Base-by-base conservation (phyloP, 75 land plant species). In the Azolla pinnata region DNA sequence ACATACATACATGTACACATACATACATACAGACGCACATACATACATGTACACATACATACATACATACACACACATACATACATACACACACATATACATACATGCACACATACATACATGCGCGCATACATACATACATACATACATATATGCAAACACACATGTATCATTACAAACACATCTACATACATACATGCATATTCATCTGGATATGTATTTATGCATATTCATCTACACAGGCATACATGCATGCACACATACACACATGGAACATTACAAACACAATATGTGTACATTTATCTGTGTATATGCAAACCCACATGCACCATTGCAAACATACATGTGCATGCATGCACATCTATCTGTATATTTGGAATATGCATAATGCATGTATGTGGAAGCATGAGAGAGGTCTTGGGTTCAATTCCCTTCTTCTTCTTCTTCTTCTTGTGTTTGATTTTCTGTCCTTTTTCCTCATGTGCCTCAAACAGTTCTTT, bases 1-100 rank as follows among this genome's bases (percentile, higher is more conserved):
- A 48, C 19, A 48, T 20, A 48, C 19, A 48, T 48, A 48, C 18
- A 48, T 48, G 19, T 48, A 48, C 18, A 48, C 19, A 48, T 48
- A 48, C 18, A 48, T 48, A 48, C 19, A 48, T 20, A 48, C 19
- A 48, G 9, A 48, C 18, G 19, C 19, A 48, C 19, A 48, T 20
- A 48, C 19, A 8, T 48, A 48, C 18, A 48, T 48, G 19, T 48
- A 48, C 18, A 48, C 19, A 48, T 48, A 48, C 18, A 48, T 48
- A 38, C 14, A 38, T 14, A 38, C 14, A 38, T 38, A 38, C 42
- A 38, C 14, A 38, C 14, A 38, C 42, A 38, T 38, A 38, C 14
- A 38, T 14, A 38, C 14, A 38, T 38, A 38, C 42, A 38, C 14
- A 38, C 14, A 38, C 42, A 38, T 38, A 38, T 38, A 38, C 42